Evolutionary conservation across 441 rosid genomes (phyloP), one percentile per base, ranked within the genome.

Genomic region (Eutrema salsugineum): DNA sequence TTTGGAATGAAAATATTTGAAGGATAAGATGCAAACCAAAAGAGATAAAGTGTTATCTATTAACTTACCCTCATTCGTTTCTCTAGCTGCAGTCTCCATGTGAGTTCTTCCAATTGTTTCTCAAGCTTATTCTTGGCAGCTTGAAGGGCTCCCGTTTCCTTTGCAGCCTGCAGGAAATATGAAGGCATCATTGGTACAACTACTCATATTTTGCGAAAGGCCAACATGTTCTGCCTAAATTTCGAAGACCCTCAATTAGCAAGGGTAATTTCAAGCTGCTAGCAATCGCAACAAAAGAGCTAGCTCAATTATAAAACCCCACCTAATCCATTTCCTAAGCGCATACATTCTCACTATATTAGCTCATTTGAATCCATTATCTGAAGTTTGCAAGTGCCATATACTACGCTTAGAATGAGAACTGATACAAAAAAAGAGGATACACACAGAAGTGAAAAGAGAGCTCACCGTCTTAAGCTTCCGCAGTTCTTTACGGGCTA

Each of bases 101-200:
- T 89, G 74, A 93, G 80, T 49, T 93, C 96, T 81, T 93, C 94
- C 67, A 93, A 89, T 80, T 93, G 89, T 87, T 91, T 91, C 86
- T 91, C 96, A 80, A 91, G 83, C 78, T 87, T 87, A 76, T 76
- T 86, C 79, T 89, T 93, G 78, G 94, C 98, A 78, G 89, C 97
- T 80, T 93, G 94, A 78, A 93, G 98, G 62, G 91, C 98, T 68
- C 98, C 97, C 2, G 96, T 88, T 84, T 93, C 97, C 81, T 80
- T 88, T 32, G 98, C 97, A 79, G 98, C 96, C 98, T 93, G 84
- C 53, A 63, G 10, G 19, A 32, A 68, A 61, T 67, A 68, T 27
- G 47, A 54, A 71, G 42, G 58, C 10, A 40, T n/a, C 51, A 51
- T 19, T 39, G 54, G 14, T 66, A 40, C 42, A 58, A 5, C 44